Percentiles rank a stretch among this genome's conserved stretches.
These are phyloP conservation scores for Saksenaea oblongispora DNA, from an alignment of 371 early-diverging fungal species.

Conservation along the genomic window DNA sequence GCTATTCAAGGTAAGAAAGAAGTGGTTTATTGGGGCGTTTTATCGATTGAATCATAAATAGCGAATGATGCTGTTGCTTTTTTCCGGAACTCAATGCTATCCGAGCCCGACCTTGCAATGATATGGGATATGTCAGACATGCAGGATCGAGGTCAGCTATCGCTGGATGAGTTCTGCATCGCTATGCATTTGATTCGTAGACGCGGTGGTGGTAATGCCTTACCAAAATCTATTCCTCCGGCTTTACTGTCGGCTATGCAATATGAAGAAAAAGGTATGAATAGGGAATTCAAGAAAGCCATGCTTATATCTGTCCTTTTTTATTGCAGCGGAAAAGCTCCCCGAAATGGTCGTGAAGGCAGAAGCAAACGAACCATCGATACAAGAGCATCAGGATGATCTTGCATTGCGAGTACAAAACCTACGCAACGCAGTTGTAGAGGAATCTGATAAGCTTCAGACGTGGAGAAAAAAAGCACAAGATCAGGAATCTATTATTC, in stretches of 20 bases:
- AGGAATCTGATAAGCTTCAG: not conserved
- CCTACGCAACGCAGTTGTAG: not conserved
- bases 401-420: not conserved
- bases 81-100: slow-evolving; percentile 71
- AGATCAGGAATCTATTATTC: not conserved
- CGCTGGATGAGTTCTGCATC: slow-evolving; percentile 81
- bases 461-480: not conserved
- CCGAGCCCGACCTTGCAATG: slow-evolving; percentile 63
- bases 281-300: not conserved
- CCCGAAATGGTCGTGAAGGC: not conserved
- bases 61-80: slow-evolving; percentile 66
- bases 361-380: not conserved
- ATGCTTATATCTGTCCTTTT: not conserved
- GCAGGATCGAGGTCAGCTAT: slow-evolving; percentile 73
- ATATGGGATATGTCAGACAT: slow-evolving; percentile 80
- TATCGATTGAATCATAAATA: not conserved
- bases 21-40: not conserved
- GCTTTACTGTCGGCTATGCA: not conserved
- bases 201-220: slow-evolving; percentile 60
- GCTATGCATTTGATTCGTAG: slow-evolving; percentile 83
- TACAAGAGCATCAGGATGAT: not conserved
- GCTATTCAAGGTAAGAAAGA: slow-evolving; percentile 8
- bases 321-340: not conserved
- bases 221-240: slow-evolving; percentile 59
- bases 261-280: not conserved